Conservation (phyloP, 768 basidiomycete genomes). For the Amanita fuliginea region DNA sequence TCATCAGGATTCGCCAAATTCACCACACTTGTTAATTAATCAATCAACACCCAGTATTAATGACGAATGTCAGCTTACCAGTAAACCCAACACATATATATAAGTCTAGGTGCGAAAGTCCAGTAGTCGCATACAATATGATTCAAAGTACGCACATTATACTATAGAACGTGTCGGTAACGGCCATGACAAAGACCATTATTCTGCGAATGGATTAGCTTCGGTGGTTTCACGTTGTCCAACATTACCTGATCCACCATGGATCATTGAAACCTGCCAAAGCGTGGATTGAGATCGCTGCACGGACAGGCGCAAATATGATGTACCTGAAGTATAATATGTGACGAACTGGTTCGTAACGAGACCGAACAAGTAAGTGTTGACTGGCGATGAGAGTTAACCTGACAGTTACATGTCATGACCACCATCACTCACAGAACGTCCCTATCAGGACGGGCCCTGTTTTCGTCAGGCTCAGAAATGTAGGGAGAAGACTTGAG, state of each 20-base stretch:
- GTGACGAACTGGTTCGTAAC: slow-evolving; percentile 12
- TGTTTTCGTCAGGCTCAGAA: not conserved
- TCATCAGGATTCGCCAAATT: slow-evolving; percentile 8
- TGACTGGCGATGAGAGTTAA: slow-evolving; percentile 7
- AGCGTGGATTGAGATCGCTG: not conserved
- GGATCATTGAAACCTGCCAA: slow-evolving; percentile 13
- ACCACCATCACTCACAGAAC: slow-evolving; percentile 8
- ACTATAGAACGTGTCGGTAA: slow-evolving; percentile 11
- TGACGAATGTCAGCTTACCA: not conserved
- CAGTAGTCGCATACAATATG: not conserved
- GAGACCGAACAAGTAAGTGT: slow-evolving; percentile 15
- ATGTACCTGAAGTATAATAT: slow-evolving; percentile 12
- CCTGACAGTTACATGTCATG: not conserved
- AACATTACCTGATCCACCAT: slow-evolving; percentile 10
- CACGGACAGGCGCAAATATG: not conserved
- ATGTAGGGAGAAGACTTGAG: not conserved
- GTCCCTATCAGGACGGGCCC: slow-evolving; percentile 14
- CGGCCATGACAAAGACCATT: slow-evolving; percentile 8
- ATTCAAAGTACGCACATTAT: slow-evolving; percentile 7
- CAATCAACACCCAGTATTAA: not conserved
- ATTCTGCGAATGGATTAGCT: not conserved
- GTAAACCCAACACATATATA: slow-evolving; percentile 7
- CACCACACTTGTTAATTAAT: slow-evolving; percentile 3
- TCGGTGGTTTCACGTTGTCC: not conserved
- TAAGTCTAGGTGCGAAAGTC: slow-evolving; percentile 4